phyloP scores from a whole-genome alignment of 306 rosid species.

The Hippophae gyantsensis region DNA sequence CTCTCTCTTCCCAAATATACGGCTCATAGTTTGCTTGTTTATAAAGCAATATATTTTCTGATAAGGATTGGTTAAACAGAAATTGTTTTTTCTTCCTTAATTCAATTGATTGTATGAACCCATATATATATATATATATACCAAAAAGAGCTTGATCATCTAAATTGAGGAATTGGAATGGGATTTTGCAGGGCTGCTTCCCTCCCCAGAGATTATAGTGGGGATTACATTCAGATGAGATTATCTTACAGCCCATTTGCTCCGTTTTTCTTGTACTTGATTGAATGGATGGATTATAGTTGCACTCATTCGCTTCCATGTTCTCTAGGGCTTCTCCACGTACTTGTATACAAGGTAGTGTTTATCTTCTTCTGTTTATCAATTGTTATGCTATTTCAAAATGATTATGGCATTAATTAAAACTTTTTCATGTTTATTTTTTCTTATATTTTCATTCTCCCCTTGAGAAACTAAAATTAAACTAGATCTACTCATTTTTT shows the following conservation, averaged over 20 bases:
- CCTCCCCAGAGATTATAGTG: slow-evolving; percentile 52
- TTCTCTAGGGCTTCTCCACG: slow-evolving; percentile 54
- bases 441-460: background rate
- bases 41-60: background rate
- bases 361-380: background rate
- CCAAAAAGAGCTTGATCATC: slow-evolving; percentile 4
- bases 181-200: slow-evolving; percentile 52
- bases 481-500: slow-evolving; percentile 5
- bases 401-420: background rate
- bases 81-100: background rate
- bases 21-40: background rate
- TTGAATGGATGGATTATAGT: slow-evolving; percentile 64
- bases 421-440: background rate
- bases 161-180: slow-evolving; percentile 8
- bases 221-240: slow-evolving; percentile 53
- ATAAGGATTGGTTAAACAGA: background rate
- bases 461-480: slow-evolving; percentile 12
- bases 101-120: background rate
- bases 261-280: slow-evolving; percentile 48
- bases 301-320: slow-evolving; percentile 54
- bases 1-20: too few relatives aligned
- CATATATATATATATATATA: background rate
- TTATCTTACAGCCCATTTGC: slow-evolving; percentile 68
- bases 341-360: slow-evolving; percentile 50
- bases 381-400: background rate